Evolutionary conservation across 192 early-diverging fungal species (phyloP).

Genomic region (Backusella liffmaniae): DNA sequence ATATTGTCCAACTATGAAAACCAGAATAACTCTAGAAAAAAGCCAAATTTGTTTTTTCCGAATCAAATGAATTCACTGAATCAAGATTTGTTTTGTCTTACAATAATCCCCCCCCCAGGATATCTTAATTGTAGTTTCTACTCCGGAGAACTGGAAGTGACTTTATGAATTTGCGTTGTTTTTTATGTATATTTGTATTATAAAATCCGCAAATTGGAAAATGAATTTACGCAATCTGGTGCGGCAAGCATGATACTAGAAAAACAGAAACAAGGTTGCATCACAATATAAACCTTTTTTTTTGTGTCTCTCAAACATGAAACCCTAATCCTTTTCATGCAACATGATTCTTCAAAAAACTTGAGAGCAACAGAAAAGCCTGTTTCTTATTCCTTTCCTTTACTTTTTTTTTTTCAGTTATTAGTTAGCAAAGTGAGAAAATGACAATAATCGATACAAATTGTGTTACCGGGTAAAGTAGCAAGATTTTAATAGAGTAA

Average conservation of each 20-base stretch:
- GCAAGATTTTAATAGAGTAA: background rate
- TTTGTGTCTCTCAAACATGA: constrained; percentile 2
- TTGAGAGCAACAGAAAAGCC: background rate
- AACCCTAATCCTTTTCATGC: constrained; percentile 1
- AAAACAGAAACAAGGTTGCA: background rate
- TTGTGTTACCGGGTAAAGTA: constrained; percentile 19
- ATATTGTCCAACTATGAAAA: background rate
- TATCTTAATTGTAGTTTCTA: background rate
- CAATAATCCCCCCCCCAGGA: background rate
- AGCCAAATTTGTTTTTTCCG: background rate
- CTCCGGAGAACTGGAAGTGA: background rate
- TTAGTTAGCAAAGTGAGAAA: background rate
- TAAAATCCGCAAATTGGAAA: background rate
- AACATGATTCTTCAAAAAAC: background rate
- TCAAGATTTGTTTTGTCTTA: background rate
- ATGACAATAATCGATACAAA: constrained; percentile 29
- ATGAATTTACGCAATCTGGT: background rate
- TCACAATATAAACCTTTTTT: background rate
- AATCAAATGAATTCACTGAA: background rate
- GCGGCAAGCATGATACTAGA: background rate
- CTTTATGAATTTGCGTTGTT: background rate
- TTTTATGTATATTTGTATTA: background rate
- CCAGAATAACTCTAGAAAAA: background rate
- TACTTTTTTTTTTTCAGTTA: background rate
- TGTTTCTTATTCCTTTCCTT: background rate